Base-by-base conservation (phyloP, 176 grass and related monocot genomes). In the Carex cristatella region DNA sequence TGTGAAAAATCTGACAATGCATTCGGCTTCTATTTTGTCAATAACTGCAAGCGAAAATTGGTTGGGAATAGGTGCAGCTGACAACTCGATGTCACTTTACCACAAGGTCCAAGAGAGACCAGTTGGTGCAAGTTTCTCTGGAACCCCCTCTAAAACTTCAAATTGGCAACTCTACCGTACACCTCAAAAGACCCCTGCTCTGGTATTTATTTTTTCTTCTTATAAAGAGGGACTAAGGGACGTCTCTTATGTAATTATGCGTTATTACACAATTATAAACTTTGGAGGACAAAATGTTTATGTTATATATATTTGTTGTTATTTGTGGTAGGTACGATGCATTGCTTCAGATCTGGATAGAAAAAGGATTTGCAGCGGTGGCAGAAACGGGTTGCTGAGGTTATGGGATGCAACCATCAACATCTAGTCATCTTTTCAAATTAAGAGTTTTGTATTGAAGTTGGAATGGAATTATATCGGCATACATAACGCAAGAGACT, bases 101-200 rank as follows among this genome's bases (percentile, higher is more conserved):
- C 96, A 99, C 88, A 90, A 92, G 28, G 93, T 92, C 9, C 96
- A 99, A 89, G 96, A 99, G 87, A 94, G 93, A 87, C 92, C 90
- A 0, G 87, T 93, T 87, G 86, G 91, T 18, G 81, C 81, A 53
- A 83, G 81, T 83, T 94, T 99, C 71, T 86, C 96, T 56, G 89
- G 90, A 81, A 72, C 93, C 80, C 91, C 90, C 90, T 92, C 91
- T 58, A 99, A 99, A 89, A 85, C 80, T 65, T 87, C 91, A 79
- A 94, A 88, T 86, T 99, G 96, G 96, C 96, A 99, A 88, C 91
- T 99, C 76, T 99, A 99, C 70, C 94, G 96, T 88, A 95, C 93
- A 85, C 96, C 96, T 81, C 96, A 99, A 81, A 99, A 92, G 89
- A 89, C 96, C 56, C 84, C 92, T 91, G 91, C 96, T 81, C 82